These are phyloP conservation scores for Picea mariana DNA, from an alignment of 83 land plant species.

Conservation along the genomic window DNA sequence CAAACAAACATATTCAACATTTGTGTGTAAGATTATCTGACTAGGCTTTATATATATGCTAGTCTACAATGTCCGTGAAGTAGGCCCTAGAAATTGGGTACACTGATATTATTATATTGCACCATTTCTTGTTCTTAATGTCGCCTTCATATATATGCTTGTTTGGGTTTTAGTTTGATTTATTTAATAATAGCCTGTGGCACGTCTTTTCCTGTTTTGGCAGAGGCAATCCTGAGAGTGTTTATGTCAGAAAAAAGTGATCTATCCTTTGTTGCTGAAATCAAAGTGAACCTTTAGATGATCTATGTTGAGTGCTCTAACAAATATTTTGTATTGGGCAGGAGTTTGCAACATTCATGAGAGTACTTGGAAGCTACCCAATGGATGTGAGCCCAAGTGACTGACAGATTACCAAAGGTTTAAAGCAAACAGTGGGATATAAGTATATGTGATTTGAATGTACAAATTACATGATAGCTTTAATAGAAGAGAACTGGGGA, in stretches of 20 bases:
- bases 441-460: no score
- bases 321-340: constrained; percentile 10
- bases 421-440: no score
- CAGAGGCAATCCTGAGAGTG: background rate
- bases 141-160: background rate
- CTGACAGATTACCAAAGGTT: no score
- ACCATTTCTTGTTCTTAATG: background rate
- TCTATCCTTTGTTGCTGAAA: background rate
- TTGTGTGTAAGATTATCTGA: no score
- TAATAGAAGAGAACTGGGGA: no score
- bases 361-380: constrained; percentile 58
- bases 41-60: no score
- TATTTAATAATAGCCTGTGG: background rate
- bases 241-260: background rate
- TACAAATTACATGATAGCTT: no score
- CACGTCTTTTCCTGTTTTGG: background rate
- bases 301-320: background rate
- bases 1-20: no score
- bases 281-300: background rate
- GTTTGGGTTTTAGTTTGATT: background rate
- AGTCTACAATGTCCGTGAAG: no score
- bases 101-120: no score
- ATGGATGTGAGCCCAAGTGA: constrained; percentile 59
- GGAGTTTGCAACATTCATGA: constrained; percentile 11
- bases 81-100: no score